These are phyloP conservation scores for Alnus glutinosa DNA, from an alignment of 306 rosid species.

Conservation along the genomic window DNA sequence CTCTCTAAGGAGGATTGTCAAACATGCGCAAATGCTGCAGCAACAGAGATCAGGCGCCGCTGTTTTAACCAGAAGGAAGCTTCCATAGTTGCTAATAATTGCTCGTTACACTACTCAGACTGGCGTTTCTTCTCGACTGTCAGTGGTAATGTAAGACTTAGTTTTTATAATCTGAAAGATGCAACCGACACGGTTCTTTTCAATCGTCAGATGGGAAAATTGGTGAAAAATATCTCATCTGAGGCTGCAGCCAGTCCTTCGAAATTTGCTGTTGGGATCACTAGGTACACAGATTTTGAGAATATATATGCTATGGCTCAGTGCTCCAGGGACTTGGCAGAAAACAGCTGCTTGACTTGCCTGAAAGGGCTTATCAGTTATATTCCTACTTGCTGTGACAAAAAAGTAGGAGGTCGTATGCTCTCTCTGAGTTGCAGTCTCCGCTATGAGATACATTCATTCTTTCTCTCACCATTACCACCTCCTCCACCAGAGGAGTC, in stretches of 20 bases:
- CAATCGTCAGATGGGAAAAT: neutral
- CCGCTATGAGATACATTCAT: slow-evolving; percentile 19
- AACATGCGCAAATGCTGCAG: slow-evolving; percentile 26
- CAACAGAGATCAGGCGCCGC: slow-evolving; percentile 12
- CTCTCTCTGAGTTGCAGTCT: slow-evolving; percentile 30
- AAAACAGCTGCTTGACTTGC: slow-evolving; percentile 32
- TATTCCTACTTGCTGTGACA: neutral
- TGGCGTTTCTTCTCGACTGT: slow-evolving; percentile 16
- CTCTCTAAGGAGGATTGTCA: slow-evolving; percentile 20
- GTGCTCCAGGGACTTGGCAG: slow-evolving; percentile 27
- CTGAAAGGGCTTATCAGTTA: slow-evolving; percentile 17
- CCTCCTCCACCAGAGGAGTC: too few species aligned
- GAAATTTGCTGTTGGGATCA: slow-evolving; percentile 19
- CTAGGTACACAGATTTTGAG: neutral
- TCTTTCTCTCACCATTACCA: slow-evolving; percentile 8
- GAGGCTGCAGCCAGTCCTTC: slow-evolving; percentile 28
- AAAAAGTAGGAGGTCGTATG: slow-evolving; percentile 12
- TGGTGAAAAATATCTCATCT: slow-evolving; percentile 20
- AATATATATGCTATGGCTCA: slow-evolving; percentile 25
- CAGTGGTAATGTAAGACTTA: neutral
- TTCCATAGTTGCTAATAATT: slow-evolving; percentile 13
- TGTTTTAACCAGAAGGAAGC: slow-evolving; percentile 35
- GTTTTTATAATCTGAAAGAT: neutral
- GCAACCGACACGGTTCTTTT: slow-evolving; percentile 23
- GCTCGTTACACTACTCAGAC: slow-evolving; percentile 27